A percentile compares a stretch with the other conserved stretches of the same genome.
These are phyloP conservation scores for Petrea volubilis DNA, from an alignment of 257 asterid genomes.

Conservation along the genomic window DNA sequence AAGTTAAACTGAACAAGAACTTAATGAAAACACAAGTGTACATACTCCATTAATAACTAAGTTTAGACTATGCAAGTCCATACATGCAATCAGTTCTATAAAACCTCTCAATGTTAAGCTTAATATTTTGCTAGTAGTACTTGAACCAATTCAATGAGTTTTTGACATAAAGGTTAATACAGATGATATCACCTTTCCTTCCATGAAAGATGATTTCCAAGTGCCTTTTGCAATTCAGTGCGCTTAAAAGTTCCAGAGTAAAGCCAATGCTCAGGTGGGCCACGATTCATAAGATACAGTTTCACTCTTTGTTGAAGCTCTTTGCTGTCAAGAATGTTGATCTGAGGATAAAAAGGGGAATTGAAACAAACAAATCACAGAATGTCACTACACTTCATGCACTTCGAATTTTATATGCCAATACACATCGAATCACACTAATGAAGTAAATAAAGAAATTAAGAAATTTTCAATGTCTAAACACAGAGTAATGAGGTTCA, in stretches of 20 bases:
- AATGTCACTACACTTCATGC: slow-evolving; percentile 3
- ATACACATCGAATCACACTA: background rate
- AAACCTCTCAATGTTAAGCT: background rate
- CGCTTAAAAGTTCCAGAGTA: slow-evolving; percentile 84
- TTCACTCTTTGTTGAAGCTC: slow-evolving; percentile 93
- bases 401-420: background rate
- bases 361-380: background rate
- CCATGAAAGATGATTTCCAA: slow-evolving; percentile 92
- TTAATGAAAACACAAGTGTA: background rate
- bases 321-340: slow-evolving; percentile 83
- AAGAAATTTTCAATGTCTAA: too few relatives aligned
- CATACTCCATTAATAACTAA: background rate
- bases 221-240: slow-evolving; percentile 82
- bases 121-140: background rate
- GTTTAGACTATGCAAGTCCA: background rate
- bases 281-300: slow-evolving; percentile 70
- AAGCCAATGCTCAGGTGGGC: slow-evolving; percentile 96
- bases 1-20: background rate
- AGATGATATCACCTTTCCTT: slow-evolving; percentile 75
- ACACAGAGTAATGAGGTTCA: too few relatives aligned
- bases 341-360: slow-evolving; percentile 41
- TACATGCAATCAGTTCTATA: background rate
- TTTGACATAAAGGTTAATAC: slow-evolving; percentile 4
- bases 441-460: too few relatives aligned
- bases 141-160: background rate